phyloP scores from a whole-genome alignment of 192 early-diverging fungal species.

The Umbelopsis ramanniana region DNA sequence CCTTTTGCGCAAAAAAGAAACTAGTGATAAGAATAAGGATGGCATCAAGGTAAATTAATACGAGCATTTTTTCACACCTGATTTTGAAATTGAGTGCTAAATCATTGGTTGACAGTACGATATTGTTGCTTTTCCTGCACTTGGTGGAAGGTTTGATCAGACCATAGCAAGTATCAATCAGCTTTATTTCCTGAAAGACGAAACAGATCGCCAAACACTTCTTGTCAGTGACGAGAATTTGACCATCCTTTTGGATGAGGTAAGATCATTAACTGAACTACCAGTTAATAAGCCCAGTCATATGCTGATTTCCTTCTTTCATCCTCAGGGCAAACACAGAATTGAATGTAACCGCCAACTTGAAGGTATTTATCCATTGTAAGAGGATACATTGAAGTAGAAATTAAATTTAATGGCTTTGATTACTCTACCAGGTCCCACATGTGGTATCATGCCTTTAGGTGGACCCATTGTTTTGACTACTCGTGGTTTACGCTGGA shows the following conservation, averaged over 20 bases:
- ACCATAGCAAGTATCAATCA: slow-evolving; percentile 79
- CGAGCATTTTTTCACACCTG: not conserved
- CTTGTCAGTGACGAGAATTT: slow-evolving; percentile 78
- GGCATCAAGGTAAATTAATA: not conserved
- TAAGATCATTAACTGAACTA: slow-evolving; percentile 34
- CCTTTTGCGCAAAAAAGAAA: slow-evolving; percentile 44
- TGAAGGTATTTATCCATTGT: slow-evolving; percentile 50
- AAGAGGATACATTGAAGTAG: not conserved
- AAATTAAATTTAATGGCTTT: not conserved
- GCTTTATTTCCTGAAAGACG: slow-evolving; percentile 63
- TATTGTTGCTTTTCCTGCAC: slow-evolving; percentile 79
- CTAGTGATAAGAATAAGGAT: not conserved
- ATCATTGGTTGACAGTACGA: slow-evolving; percentile 39
- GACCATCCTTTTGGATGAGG: slow-evolving; percentile 68
- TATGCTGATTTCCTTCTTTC: not conserved
- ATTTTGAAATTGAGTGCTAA: not conserved
- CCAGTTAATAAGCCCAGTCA: not conserved
- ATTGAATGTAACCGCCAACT: slow-evolving; percentile 63
- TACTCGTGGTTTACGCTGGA: slow-evolving; percentile 83
- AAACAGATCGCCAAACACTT: slow-evolving; percentile 56
- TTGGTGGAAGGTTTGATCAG: slow-evolving; percentile 92
- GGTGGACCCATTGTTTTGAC: slow-evolving; percentile 65
- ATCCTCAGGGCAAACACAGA: slow-evolving; percentile 63
- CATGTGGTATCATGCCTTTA: slow-evolving; percentile 88
- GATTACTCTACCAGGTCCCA: slow-evolving; percentile 53